Evolutionary conservation across 345 rosid species (phyloP).

Genomic region (Linum lewisii): DNA sequence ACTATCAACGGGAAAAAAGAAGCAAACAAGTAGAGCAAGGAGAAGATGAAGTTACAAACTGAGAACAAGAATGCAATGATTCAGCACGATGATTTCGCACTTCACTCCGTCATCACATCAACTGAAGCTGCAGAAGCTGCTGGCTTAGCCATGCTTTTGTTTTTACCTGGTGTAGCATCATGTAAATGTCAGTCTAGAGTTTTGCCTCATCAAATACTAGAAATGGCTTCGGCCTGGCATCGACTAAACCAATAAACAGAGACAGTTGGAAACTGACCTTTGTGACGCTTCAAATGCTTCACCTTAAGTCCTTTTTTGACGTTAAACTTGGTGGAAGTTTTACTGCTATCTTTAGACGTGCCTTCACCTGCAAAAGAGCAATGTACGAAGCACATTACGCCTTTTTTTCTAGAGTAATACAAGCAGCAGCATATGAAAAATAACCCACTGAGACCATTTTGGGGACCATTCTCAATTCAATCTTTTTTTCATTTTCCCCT

Average conservation of each 20-base stretch:
- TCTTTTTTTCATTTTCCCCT: no score
- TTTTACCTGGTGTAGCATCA: conserved; percentile 18
- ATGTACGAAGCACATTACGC: no score
- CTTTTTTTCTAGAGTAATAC: no score
- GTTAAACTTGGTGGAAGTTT: conserved; percentile 23
- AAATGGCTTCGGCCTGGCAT: not conserved
- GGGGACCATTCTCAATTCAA: no score
- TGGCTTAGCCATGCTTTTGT: conserved; percentile 19
- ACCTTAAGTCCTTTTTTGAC: conserved; percentile 47
- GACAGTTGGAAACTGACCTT: conserved; percentile 19
- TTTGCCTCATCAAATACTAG: not conserved
- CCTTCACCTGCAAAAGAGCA: conserved; percentile 15
- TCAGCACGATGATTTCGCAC: no score
- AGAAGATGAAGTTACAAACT: no score
- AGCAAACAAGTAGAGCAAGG: no score
- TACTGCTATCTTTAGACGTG: conserved; percentile 27
- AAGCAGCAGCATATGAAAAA: no score
- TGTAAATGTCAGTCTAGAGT: not conserved
- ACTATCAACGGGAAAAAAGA: no score
- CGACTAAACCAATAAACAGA: no score
- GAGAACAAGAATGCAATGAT: no score
- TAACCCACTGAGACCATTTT: no score
- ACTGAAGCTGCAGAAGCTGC: conserved; percentile 16
- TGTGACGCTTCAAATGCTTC: conserved; percentile 26
- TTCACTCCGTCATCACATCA: conserved; percentile 42